Percentiles rank a stretch among this genome's conserved stretches.
Conservation (phyloP, 108 stramenopile species). For the Skeletonema costatum region DNA sequence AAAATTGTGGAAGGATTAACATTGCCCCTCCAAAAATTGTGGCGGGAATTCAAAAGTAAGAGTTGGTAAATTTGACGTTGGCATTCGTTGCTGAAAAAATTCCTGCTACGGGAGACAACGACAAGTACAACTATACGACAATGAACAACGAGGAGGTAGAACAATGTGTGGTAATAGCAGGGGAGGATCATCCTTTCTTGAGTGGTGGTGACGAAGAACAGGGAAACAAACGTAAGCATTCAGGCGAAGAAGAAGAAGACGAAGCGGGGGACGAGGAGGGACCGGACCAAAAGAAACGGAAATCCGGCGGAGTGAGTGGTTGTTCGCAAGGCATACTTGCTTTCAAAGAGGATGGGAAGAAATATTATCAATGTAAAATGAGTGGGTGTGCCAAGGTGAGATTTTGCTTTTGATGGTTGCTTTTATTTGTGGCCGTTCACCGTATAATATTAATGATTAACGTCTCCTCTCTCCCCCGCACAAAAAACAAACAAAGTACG, state of each 20-base stretch:
- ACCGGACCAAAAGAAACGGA: background rate
- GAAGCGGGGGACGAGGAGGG: background rate
- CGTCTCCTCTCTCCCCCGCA: background rate
- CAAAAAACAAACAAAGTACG: background rate
- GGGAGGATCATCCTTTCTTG: background rate
- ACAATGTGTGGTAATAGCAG: too few species aligned
- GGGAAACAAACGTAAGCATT: background rate
- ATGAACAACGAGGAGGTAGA: background rate
- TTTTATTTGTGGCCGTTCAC: background rate
- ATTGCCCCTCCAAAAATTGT: too few species aligned
- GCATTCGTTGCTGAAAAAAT: too few species aligned
- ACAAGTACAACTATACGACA: too few species aligned
- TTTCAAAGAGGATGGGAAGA: background rate
- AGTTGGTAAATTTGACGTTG: too few species aligned
- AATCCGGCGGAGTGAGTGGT: background rate
- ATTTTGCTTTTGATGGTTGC: background rate
- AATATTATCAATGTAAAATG: background rate
- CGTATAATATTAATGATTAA: background rate
- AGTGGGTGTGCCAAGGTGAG: background rate
- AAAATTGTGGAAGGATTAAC: too few species aligned
- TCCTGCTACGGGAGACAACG: too few species aligned
- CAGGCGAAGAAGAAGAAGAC: background rate
- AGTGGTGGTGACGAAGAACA: background rate
- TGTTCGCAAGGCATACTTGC: background rate
- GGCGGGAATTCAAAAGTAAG: too few species aligned